Percentiles rank a stretch among this genome's conserved stretches.
These are phyloP conservation scores for Tylopilus sp. DNA, from an alignment of 1,284 basidiomycete species.

Conservation along the genomic window DNA sequence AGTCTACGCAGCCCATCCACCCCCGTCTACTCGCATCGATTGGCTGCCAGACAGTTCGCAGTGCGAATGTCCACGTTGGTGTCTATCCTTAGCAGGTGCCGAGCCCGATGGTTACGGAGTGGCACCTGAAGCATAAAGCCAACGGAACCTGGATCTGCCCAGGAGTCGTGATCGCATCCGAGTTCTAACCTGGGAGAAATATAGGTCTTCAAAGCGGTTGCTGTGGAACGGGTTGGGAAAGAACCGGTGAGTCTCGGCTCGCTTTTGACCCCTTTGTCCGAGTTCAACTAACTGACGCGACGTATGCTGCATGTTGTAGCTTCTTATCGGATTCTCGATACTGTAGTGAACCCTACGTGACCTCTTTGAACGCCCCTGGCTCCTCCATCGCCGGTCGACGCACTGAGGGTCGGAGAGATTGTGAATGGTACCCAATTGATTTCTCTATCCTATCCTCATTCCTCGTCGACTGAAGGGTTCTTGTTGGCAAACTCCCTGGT, in stretches of 20 bases:
- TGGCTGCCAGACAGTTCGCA: too few species aligned
- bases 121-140: not conserved
- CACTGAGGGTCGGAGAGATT: slow-evolving; percentile 16
- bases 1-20: too few species aligned
- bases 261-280: not conserved
- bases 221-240: slow-evolving; percentile 39
- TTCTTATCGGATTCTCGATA: too few species aligned
- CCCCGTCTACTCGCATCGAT: too few species aligned
- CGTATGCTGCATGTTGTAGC: too few species aligned
- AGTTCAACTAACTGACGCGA: not conserved
- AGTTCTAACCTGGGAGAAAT: slow-evolving; percentile 57
- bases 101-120: not conserved
- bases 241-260: slow-evolving; percentile 34
- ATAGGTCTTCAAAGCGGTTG: slow-evolving; percentile 50
- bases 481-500: not conserved
- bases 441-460: not conserved
- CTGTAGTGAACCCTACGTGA: slow-evolving; percentile 44
- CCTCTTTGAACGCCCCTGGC: slow-evolving; percentile 44
- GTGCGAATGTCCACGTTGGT: slow-evolving; percentile 10
- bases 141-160: slow-evolving; percentile 16
- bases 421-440: slow-evolving; percentile 6
- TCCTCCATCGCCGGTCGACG: slow-evolving; percentile 41
- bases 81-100: not conserved
- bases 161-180: slow-evolving; percentile 37
- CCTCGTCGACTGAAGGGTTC: not conserved